Conservation (phyloP, 2,329 filamentous ascomycete genomes). For the Xylariaceae sp. region DNA sequence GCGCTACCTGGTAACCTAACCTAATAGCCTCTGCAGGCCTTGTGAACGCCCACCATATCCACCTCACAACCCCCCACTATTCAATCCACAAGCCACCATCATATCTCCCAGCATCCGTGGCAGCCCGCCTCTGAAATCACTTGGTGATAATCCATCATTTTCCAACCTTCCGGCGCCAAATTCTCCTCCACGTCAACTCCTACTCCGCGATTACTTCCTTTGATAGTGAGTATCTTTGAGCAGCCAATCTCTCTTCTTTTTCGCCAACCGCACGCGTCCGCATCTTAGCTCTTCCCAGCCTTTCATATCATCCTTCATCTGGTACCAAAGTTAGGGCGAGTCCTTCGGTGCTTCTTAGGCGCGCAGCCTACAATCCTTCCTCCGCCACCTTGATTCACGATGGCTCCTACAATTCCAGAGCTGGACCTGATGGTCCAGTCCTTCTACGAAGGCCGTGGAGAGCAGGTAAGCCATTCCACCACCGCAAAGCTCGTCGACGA, state of each 20-base stretch:
- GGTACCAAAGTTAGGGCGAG: constrained; percentile 25
- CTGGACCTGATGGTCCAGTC: constrained; percentile 94
- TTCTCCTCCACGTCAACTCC: constrained; percentile 3
- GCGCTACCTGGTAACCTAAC: constrained; percentile 1
- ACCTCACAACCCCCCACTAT: constrained; percentile 20
- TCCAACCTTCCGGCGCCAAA: constrained; percentile 2
- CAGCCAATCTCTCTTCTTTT: neutral
- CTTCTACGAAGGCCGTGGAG: constrained; percentile 96
- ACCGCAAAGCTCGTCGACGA: too few relatives aligned
- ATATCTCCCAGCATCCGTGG: constrained; percentile 14
- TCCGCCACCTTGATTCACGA: constrained; percentile 39
- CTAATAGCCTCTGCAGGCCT: neutral
- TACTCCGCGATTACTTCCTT: neutral
- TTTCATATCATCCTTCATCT: constrained; percentile 7
- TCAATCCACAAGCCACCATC: constrained; percentile 20
- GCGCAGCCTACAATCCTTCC: constrained; percentile 31
- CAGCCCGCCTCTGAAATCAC: constrained; percentile 21
- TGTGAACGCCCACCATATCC: constrained; percentile 11
- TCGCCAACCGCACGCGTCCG: neutral
- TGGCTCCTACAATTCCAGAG: constrained; percentile 82
- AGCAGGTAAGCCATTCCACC: constrained; percentile 66
- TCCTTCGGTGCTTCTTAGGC: constrained; percentile 29
- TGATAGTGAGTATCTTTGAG: neutral
- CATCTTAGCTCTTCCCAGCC: constrained; percentile 2
- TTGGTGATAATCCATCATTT: constrained; percentile 25